phyloP scores from a whole-genome alignment of 352 stramenopile species.

The Phytophthora pistaciae region DNA sequence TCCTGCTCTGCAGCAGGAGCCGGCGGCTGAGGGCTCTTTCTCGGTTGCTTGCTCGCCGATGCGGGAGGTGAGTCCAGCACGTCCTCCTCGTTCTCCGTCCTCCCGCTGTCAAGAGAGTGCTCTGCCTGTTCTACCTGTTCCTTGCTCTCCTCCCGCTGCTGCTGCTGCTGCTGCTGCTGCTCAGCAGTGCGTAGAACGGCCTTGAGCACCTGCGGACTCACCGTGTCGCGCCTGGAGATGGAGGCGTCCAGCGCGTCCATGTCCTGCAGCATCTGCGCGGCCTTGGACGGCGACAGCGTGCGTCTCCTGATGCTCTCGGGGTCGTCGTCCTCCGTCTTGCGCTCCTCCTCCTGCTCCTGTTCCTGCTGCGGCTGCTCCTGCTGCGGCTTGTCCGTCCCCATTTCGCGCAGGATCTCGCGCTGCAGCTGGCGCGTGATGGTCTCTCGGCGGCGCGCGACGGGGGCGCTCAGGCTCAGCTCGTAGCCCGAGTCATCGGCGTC shows the following conservation, averaged over 20 bases:
- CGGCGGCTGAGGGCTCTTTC: too few relatives aligned
- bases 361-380: neutral
- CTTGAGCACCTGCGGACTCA: conserved; percentile 45
- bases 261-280: conserved; percentile 36
- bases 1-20: neutral
- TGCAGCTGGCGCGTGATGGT: conserved; percentile 70
- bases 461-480: conserved; percentile 32
- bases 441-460: conserved; percentile 39
- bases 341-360: neutral
- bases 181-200: conserved; percentile 27
- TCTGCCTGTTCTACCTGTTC: neutral
- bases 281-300: conserved; percentile 64
- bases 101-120: neutral
- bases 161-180: conserved; percentile 7
- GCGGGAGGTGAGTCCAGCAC: neutral
- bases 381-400: neutral
- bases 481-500: conserved; percentile 30
- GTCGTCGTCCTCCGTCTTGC: conserved; percentile 25
- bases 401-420: conserved; percentile 62
- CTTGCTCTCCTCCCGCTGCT: neutral
- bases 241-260: conserved; percentile 18
- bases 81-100: neutral
- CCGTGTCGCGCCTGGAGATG: conserved; percentile 43
- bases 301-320: neutral
- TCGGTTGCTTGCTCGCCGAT: too few relatives aligned